Evolutionary conservation across 169 alveolate species (phyloP).

Genomic region (Eimeria sp.): DNA sequence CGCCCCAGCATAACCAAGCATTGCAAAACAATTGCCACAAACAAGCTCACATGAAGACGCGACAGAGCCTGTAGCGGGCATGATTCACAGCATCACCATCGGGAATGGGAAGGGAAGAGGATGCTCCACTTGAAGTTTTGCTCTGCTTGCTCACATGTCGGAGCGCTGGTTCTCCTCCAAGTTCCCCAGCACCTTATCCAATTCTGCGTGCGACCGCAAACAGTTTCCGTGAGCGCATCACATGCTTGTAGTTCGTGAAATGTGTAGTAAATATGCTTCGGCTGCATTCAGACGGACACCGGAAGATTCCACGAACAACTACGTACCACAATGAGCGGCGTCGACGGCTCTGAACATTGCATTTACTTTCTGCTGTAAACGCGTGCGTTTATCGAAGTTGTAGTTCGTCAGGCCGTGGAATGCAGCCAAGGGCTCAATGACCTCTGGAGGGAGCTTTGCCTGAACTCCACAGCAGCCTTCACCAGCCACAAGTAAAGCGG

Average conservation of each 20-base stretch:
- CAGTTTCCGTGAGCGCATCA: not conserved
- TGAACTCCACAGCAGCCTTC: slow-evolving; percentile 9
- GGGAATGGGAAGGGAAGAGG: not conserved
- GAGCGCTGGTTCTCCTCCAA: slow-evolving; percentile 57
- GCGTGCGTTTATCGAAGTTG: slow-evolving; percentile 74
- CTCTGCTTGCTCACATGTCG: slow-evolving; percentile 26
- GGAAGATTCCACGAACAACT: not conserved
- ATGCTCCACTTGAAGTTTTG: not conserved
- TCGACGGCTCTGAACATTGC: slow-evolving; percentile 54
- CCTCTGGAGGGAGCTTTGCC: slow-evolving; percentile 86
- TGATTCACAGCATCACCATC: not conserved
- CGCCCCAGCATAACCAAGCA: not conserved
- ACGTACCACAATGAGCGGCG: slow-evolving; percentile 21
- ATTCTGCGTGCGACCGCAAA: slow-evolving; percentile 19
- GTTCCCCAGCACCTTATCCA: slow-evolving; percentile 24
- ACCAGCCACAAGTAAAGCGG: not conserved
- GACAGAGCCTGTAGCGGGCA: not conserved
- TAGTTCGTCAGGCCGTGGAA: slow-evolving; percentile 79
- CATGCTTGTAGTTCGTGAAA: not conserved
- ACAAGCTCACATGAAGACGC: not conserved
- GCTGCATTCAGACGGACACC: not conserved
- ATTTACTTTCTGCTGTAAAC: slow-evolving; percentile 76
- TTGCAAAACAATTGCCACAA: not conserved
- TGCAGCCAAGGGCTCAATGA: slow-evolving; percentile 83
- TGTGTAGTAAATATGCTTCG: not conserved